A percentile compares a stretch with the other conserved stretches of the same genome.
Conservation (phyloP, 75 land plant species). For the Chamaecyparis obtusa region DNA sequence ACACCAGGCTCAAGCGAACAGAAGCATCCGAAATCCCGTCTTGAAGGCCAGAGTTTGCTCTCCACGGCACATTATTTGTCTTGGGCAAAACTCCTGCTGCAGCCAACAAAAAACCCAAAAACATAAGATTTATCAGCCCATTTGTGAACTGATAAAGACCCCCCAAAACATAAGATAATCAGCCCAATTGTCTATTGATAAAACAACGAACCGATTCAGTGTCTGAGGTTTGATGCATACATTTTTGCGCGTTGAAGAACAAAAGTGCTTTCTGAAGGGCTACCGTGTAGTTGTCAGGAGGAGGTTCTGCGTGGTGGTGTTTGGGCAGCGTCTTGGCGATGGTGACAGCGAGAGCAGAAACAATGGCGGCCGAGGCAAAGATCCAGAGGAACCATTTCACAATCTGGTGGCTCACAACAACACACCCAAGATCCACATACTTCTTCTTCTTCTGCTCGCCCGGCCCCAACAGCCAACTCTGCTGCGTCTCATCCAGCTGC, state of each 20-base stretch:
- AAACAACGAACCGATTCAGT: too few relatives aligned
- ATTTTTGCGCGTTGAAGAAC: constrained; percentile 95
- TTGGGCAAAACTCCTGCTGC: constrained; percentile 85
- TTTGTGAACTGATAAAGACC: too few relatives aligned
- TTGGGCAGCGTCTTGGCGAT: constrained; percentile 68
- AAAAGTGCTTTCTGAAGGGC: constrained; percentile 79
- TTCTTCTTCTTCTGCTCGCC: constrained; percentile 56
- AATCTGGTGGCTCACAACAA: constrained; percentile 51
- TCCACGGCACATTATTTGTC: constrained; percentile 61
- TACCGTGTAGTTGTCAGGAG: constrained; percentile 70
- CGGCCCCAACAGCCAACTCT: constrained; percentile 91
- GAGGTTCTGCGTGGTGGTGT: constrained; percentile 40
- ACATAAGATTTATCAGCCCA: neutral
- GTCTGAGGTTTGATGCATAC: constrained; percentile 35
- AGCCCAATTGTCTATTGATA: neutral
- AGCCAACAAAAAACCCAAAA: neutral
- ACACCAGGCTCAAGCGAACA: constrained; percentile 32
- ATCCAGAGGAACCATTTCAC: constrained; percentile 38
- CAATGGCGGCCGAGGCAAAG: constrained; percentile 31
- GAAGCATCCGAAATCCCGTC: constrained; percentile 35
- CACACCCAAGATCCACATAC: constrained; percentile 81
- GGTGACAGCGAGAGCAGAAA: constrained; percentile 61
- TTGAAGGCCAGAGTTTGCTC: constrained; percentile 61
- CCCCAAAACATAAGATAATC: neutral
- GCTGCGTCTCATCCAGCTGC: constrained; percentile 79